These are phyloP conservation scores for Pelagophyceae sp. DNA, from an alignment of 352 stramenopile genomes.

Conservation along the genomic window DNA sequence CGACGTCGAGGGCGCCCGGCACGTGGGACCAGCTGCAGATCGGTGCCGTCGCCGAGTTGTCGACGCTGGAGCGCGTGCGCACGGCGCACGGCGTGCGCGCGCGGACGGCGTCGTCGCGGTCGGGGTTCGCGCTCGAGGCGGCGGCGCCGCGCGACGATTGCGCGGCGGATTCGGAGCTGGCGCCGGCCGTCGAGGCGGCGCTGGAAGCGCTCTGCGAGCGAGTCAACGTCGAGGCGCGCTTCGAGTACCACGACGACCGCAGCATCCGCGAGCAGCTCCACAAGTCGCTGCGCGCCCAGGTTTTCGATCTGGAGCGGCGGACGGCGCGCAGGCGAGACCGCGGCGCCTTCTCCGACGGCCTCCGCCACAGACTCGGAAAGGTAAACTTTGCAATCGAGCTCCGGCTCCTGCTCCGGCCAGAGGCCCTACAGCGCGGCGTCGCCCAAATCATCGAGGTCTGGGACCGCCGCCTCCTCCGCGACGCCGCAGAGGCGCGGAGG, in stretches of 20 bases:
- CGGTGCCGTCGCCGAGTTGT: no score
- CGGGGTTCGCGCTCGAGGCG: no score
- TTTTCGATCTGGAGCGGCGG: neutral
- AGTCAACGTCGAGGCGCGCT: neutral
- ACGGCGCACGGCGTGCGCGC: no score
- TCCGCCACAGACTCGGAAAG: neutral
- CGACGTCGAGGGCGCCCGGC: no score
- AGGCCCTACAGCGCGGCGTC: neutral
- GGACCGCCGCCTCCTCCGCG: neutral
- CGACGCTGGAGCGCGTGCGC: no score
- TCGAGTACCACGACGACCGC: neutral
- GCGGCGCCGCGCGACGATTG: no score
- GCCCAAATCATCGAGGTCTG: neutral
- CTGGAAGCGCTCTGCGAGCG: neutral
- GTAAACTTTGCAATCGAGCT: neutral
- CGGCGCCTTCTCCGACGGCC: neutral
- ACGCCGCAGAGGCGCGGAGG: no score
- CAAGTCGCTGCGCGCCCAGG: neutral
- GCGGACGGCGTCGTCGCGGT: no score
- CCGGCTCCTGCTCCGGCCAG: neutral
- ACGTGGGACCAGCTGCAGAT: no score
- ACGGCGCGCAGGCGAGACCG: neutral
- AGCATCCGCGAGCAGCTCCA: neutral
- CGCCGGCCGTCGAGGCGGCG: neutral
- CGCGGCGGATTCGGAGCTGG: no score